A percentile compares a stretch with the other conserved stretches of the same genome.
Conservation (phyloP, 2,329 filamentous ascomycete species). For the Talaromyces piceae region DNA sequence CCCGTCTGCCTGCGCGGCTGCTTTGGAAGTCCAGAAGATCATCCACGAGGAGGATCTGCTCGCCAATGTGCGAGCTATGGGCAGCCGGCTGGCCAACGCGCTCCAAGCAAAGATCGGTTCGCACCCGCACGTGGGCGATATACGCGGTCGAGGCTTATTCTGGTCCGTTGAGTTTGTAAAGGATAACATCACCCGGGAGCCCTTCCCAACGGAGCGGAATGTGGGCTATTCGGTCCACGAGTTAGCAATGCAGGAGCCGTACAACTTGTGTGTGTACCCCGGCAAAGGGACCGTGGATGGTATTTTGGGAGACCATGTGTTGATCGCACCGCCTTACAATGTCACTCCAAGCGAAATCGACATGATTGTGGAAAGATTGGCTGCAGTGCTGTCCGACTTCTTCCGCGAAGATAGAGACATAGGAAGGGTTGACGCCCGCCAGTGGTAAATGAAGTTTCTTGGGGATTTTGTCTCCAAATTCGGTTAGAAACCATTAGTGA, state of each 20-base stretch:
- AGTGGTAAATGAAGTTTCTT: background rate
- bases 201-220: background rate
- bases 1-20: conserved; percentile 49
- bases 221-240: background rate
- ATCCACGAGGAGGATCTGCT: conserved; percentile 52
- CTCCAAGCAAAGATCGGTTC: conserved; percentile 37
- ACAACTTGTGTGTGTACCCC: conserved; percentile 56
- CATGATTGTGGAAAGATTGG: background rate
- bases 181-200: background rate
- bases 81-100: conserved; percentile 32
- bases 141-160: conserved; percentile 6
- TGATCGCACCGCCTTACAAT: conserved; percentile 4
- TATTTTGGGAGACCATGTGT: conserved; percentile 46
- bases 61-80: conserved; percentile 50
- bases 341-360: background rate
- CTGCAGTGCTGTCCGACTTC: background rate
- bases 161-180: conserved; percentile 6
- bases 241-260: background rate
- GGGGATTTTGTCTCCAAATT: too few species aligned
- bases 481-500: background rate
- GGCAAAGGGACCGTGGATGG: conserved; percentile 55
- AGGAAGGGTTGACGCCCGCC: background rate
- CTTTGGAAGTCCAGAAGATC: conserved; percentile 55
- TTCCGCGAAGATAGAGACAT: background rate
- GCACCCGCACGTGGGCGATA: conserved; percentile 44